These are phyloP conservation scores for Tetracladium maxilliforme DNA, from an alignment of 2,329 filamentous ascomycete genomes.

Conservation along the genomic window DNA sequence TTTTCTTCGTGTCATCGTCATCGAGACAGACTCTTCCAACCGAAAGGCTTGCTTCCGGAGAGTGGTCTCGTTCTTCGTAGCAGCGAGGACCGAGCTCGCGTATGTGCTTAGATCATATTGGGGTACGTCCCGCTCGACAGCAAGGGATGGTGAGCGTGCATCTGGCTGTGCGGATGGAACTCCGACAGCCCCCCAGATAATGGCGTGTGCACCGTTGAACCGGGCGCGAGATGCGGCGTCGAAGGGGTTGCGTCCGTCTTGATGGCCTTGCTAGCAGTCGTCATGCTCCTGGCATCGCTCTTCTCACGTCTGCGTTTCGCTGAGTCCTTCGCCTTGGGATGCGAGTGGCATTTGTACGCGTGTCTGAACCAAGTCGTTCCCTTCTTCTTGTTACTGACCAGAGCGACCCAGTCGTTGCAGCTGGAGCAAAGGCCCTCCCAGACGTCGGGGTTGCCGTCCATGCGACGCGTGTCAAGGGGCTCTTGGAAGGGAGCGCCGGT, in stretches of 20 bases:
- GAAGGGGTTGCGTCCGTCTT: slow-evolving; percentile 22
- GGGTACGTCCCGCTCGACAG: no score
- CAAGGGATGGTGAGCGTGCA: no score
- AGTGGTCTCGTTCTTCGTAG: no score
- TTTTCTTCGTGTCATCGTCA: no score
- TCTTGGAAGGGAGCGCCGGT: slow-evolving; percentile 68
- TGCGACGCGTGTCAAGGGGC: slow-evolving; percentile 59
- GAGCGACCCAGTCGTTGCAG: slow-evolving; percentile 67
- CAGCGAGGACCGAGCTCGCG: no score
- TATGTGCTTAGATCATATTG: no score
- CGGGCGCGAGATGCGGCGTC: slow-evolving; percentile 29
- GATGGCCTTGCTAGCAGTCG: slow-evolving; percentile 29
- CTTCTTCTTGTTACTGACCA: slow-evolving; percentile 80
- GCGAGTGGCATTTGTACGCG: slow-evolving; percentile 72
- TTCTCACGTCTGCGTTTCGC: slow-evolving; percentile 54
- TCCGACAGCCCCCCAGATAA: slow-evolving; percentile 1
- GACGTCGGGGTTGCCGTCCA: slow-evolving; percentile 68
- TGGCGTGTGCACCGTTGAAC: background rate
- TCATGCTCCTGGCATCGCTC: slow-evolving; percentile 25
- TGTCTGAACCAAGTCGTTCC: slow-evolving; percentile 87
- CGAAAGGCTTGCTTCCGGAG: no score
- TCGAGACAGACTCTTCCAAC: no score
- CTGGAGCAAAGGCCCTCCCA: slow-evolving; percentile 69
- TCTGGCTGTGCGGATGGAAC: slow-evolving; percentile 2
- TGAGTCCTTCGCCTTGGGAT: slow-evolving; percentile 56